Evolutionary conservation across 2,329 filamentous ascomycete genomes (phyloP), one percentile per base, ranked within the genome.

Genomic region (Fusarium keratoplasticum): DNA sequence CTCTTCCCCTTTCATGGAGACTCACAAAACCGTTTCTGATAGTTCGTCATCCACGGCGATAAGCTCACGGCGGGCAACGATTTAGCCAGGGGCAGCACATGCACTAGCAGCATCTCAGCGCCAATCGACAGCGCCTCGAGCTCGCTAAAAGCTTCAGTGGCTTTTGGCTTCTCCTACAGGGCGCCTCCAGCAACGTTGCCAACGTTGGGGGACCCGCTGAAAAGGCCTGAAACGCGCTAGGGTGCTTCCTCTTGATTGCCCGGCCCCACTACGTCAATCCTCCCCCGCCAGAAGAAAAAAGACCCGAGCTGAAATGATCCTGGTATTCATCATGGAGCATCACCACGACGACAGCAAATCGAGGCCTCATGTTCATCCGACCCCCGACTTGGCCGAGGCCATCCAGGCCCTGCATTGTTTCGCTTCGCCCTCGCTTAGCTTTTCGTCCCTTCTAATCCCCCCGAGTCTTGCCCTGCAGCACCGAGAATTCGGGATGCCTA

Each of bases 211-310:
- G 36, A 7, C 33, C 72, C 61, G 54, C 66, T 47, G 42, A 38
- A 58, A 52, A 33, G 38, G 42, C 31, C 61, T 74, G 72, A 74
- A 74, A 74, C 72, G n/a, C 67, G 14, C 72, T 60, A 74, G 58
- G 29, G 50, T n/a, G 47, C 18, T 47, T 63, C 35, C 52, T 71
- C n/a, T 33, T 69, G 36, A 52, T 62, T 58, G 61, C 10, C 11
- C 40, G 63, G 64, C 42, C 44, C 44, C 67, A 25, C 42, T 40
- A 44, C 22, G 44, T 55, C 38, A 27, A 42, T 44, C 50, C 40
- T 44, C 40, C 27, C 27, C 27, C 27, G 27, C 27, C 38, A 40
- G 13, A 22, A 40, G 22, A 29, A 20, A 31, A 25, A 36, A 54
- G 54, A 20, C 31, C 29, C 25, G 47, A 52, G 25, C 31, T 55